phyloP scores from a whole-genome alignment of 2,329 filamentous ascomycete species.

The Botryosphaeria dothidea region DNA sequence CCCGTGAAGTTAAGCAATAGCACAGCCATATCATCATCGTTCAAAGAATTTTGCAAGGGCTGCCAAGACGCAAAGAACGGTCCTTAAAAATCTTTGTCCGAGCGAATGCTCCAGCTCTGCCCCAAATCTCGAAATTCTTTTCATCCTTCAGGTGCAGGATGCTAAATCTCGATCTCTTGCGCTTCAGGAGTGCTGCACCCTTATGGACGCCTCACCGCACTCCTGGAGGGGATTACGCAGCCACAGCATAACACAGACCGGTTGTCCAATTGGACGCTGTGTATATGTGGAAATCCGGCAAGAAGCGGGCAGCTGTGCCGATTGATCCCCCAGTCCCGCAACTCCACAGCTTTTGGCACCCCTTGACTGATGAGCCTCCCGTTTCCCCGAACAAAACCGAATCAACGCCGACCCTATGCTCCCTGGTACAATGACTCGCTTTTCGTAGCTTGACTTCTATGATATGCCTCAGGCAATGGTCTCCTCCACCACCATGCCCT shows the following conservation, averaged over 20 bases:
- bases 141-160: too few species aligned
- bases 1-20: too few species aligned
- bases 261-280: background rate
- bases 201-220: background rate
- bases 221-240: background rate
- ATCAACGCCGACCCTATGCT: constrained; percentile 17
- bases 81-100: too few species aligned
- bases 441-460: background rate
- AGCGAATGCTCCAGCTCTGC: too few species aligned
- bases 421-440: constrained; percentile 1
- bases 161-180: background rate
- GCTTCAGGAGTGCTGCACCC: background rate
- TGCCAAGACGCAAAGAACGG: too few species aligned
- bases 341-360: constrained; percentile 1
- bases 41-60: too few species aligned
- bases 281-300: background rate
- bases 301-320: background rate
- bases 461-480: constrained; percentile 6
- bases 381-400: constrained; percentile 15
- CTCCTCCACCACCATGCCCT: constrained; percentile 18
- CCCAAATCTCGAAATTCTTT: too few species aligned
- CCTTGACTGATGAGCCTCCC: background rate
- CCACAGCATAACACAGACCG: background rate
- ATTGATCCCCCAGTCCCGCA: constrained; percentile 8
- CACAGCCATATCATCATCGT: too few species aligned